Base-by-base conservation (phyloP, 805 yeast species). In the Brettanomyces anomalus region DNA sequence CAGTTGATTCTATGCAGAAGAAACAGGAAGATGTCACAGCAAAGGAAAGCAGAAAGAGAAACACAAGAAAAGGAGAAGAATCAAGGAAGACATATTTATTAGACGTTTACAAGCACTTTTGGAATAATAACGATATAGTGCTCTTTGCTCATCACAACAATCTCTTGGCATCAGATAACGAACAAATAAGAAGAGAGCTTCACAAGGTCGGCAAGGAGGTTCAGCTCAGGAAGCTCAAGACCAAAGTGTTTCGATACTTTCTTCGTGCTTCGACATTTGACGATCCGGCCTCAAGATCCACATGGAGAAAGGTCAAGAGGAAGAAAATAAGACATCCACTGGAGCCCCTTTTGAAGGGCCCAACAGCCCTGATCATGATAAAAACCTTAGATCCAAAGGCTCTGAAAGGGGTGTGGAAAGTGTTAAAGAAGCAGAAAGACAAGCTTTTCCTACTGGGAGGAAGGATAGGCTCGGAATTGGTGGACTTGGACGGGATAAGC, bases 61-160 rank as follows among this genome's bases (percentile, higher is more conserved):
- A 40, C 21, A 54, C 89, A 8, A 66, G 73, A 43, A 89, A 89
- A 60, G 77, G 77, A 15, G 55, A 69, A 37, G 72, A 71, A 34
- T 79, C 90, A 4, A 78, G 97, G 66, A 90, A 90, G 67, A 88
- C 97, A 0, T 88, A 78, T 53, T 68, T 90, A 49, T 70, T 90
- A 48, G 96, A 90, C 62, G 68, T 75, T 50, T 90, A 90, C 69
- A 76, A 85, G 47, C 65, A 81, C 48, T 60, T 87, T 48, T 72
- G 87, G 65, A 79, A 80, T 44, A 67, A 64, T 24, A 77, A 78
- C 59, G 79, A 85, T 33, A 78, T 89, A 37, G 69, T 89, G 13
- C 70, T 90, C 43, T 79, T 85, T 51, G 76, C 80, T 5, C 98
- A 93, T 65, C 90, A 86, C 66, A 86, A 87, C 60, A 88, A 88